Base-by-base conservation (phyloP, 495 filamentous ascomycete genomes). In the Neurospora sp. region DNA sequence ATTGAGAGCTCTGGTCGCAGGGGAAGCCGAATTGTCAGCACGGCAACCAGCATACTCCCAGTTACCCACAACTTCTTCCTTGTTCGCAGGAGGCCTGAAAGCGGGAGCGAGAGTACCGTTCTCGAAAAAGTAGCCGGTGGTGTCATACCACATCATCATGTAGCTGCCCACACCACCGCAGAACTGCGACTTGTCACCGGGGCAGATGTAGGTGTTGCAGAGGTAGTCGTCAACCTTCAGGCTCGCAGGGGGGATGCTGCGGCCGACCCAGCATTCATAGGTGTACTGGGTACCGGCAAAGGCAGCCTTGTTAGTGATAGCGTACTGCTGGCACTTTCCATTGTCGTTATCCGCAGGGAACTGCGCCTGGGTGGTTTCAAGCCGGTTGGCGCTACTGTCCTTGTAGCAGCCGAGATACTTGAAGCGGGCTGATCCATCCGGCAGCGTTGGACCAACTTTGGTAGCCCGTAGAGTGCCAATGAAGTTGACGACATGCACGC, bases 361-460 rank as follows among this genome's bases (percentile, higher is more conserved):
- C 70, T 82, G 74, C 31, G 71, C 74, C 68, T 74, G 71, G 10
- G 76, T 78, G 6, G 77, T 72, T 71, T 82, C 71, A 35, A 82
- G 69, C 10, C 82, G 80, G 3, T 75, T 77, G 18, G 72, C 73
- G 27, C 70, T 74, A 37, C 73, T 71, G 59, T 84, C 82, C 40
- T 79, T 74, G 44, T 80, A 84, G 73, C 82, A 84, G 40, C 82
- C 82, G 12, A 83, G 76, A 53, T 83, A 83, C 44, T 77, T 75
- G 71, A 78, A 84, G 31, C 76, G 70, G 2, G 78, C 68, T 3
- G 41, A 72, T 5, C 82, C 81, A 44, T 76, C 74, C 1, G 75
- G 39, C 14, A 75, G 72, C 3, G 79, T 72, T 12, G 82, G 82
- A 22, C 82, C 82, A 27, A 79, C 69, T 38, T 79, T 74, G 0